Percentiles rank a stretch among this genome's conserved stretches.
phyloP scores from a whole-genome alignment of 495 filamentous ascomycete genomes.

The Talaromyces thailandensis region DNA sequence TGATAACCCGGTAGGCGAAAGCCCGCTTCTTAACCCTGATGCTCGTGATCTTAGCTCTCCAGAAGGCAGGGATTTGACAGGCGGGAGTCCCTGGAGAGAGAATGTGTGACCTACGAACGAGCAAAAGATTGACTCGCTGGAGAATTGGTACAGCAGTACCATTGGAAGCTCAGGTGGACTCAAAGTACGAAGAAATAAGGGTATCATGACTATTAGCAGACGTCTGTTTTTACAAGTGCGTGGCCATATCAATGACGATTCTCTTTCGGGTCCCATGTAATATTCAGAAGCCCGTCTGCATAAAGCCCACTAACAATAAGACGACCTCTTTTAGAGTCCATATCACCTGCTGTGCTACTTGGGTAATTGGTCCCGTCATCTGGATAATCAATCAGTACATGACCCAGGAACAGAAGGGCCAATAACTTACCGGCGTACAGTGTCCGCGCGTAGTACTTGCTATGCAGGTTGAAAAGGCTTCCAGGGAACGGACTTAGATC shows the following conservation, averaged over 20 bases:
- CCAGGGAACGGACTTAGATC: conserved; percentile 7
- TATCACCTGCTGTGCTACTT: conserved; percentile 3
- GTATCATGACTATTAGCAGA: background rate
- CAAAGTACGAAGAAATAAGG: background rate
- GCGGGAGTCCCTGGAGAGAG: conserved; percentile 3
- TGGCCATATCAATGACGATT: background rate
- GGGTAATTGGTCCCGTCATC: conserved; percentile 6
- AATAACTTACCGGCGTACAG: conserved; percentile 1
- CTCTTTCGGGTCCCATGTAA: conserved; percentile 4
- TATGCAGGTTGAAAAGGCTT: conserved; percentile 4
- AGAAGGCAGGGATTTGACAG: background rate
- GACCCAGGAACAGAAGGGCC: background rate
- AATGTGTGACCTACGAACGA: background rate
- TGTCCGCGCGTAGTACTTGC: conserved; percentile 2
- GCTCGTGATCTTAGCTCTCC: conserved; percentile 2
- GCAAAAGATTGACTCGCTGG: background rate
- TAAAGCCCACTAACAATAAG: conserved; percentile 7
- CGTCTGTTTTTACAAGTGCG: background rate
- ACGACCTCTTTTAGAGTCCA: conserved; percentile 6
- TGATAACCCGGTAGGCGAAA: background rate
- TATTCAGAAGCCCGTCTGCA: conserved; percentile 7
- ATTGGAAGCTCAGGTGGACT: background rate
- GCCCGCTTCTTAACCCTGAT: conserved; percentile 2
- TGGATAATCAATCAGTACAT: background rate
- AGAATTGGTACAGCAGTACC: background rate